Evolutionary conservation across 2,329 filamentous ascomycete genomes (phyloP).

Genomic region (Coniochaeta hoffmannii): DNA sequence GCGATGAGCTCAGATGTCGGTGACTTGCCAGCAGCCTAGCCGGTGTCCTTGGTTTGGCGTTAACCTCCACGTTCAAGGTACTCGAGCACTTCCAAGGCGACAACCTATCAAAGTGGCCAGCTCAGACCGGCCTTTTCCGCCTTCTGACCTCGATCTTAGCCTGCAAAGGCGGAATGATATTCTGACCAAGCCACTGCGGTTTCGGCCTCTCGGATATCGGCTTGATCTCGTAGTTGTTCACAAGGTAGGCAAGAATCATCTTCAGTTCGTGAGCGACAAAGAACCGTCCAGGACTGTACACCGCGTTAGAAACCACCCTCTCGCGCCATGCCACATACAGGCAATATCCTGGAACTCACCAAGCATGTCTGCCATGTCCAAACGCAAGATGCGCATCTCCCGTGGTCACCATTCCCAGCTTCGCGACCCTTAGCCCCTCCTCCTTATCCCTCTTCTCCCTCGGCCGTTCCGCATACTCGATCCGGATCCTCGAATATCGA

Average conservation of each 20-base stretch:
- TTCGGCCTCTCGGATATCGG: conserved; percentile 29
- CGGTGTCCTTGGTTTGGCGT: no score
- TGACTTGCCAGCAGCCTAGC: no score
- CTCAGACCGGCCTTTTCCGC: conserved; percentile 10
- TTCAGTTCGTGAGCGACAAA: conserved; percentile 50
- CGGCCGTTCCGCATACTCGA: conserved; percentile 25
- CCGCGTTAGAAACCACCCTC: neutral
- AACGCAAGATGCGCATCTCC: conserved; percentile 44
- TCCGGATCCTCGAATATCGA: conserved; percentile 35
- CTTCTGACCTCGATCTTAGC: conserved; percentile 23
- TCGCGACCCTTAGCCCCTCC: conserved; percentile 26
- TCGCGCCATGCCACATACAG: neutral
- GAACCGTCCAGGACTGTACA: conserved; percentile 41
- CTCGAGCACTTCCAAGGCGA: no score
- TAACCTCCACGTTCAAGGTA: no score
- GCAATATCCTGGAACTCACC: conserved; percentile 17
- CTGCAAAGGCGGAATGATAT: conserved; percentile 27
- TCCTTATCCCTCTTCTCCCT: conserved; percentile 20
- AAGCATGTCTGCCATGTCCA: conserved; percentile 49
- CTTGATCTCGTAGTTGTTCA: conserved; percentile 46
- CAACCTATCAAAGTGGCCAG: neutral
- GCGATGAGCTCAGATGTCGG: no score
- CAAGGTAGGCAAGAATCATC: conserved; percentile 41
- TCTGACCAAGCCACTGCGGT: conserved; percentile 36
- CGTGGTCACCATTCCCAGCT: conserved; percentile 46